A percentile compares a stretch with the other conserved stretches of the same genome.
Conservation (phyloP, 169 alveolate genomes). For the Cryptosporidium tyzzeri region DNA sequence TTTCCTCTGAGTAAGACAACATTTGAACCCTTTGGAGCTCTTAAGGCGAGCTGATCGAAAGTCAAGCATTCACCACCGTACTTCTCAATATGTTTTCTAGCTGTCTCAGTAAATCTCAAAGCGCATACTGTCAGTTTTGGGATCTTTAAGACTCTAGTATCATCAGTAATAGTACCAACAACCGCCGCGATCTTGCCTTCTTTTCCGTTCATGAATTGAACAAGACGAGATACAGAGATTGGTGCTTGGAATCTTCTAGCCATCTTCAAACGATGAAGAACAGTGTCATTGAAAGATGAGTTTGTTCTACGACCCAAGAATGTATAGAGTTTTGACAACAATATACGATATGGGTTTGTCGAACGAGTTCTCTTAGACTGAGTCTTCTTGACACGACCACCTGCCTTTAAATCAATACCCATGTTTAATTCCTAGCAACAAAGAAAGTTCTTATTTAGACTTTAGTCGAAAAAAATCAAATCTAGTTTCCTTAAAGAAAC, state of each 20-base stretch:
- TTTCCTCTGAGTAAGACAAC: constrained; percentile 96
- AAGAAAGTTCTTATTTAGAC: constrained; percentile 2
- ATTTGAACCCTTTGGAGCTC: constrained; percentile 92
- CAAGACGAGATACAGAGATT: constrained; percentile 92
- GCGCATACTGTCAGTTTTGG: constrained; percentile 96
- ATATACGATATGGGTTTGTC: constrained; percentile 90
- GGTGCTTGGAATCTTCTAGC: constrained; percentile 94
- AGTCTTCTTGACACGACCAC: constrained; percentile 90
- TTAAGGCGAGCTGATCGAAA: constrained; percentile 95
- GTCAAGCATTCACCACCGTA: constrained; percentile 99
- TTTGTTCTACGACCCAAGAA: constrained; percentile 95
- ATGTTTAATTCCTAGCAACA: constrained; percentile 66
- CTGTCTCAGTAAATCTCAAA: constrained; percentile 96
- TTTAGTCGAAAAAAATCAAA: constrained; percentile 15
- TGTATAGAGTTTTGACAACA: constrained; percentile 86
- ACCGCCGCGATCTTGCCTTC: constrained; percentile 94
- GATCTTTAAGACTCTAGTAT: constrained; percentile 86
- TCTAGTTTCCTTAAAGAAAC: constrained; percentile 18
- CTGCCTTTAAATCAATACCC: constrained; percentile 92
- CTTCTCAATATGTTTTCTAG: constrained; percentile 93
- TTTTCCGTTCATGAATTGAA: constrained; percentile 89
- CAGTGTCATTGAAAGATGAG: constrained; percentile 92
- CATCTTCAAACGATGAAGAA: constrained; percentile 92
- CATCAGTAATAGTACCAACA: constrained; percentile 97
- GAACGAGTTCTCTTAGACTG: constrained; percentile 90